Base-by-base conservation (phyloP, 306 rosid species). In the Vachellia pachyceras region DNA sequence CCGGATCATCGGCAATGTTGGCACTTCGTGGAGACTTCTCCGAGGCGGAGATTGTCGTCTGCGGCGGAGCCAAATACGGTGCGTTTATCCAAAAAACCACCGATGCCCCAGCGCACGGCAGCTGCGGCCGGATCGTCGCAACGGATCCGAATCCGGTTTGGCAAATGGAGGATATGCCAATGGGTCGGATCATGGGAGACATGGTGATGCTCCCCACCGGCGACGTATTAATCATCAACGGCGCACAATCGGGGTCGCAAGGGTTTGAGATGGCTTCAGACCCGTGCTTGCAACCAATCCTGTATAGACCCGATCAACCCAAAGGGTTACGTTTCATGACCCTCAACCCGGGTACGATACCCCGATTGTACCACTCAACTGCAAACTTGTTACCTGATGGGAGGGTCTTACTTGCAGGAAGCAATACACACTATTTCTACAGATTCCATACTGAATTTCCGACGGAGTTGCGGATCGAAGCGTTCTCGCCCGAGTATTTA, bases 31-130 rank as follows among this genome's bases (percentile, higher is more conserved):
- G 90, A 0, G 97, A 91, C 13, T 85, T 86, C 40, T 82, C 97
- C 4, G 67, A 50, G 29, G 98, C 90, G 2, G 90, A 85, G 79
- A 69, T 94, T 22, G 80, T 94, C 0, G 82, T 94, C 3, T 94
- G 98, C 36, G 98, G 98, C 2, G 98, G 98, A 0, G 98, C 98
- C 1, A 87, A 87, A 22, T 92, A 82, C 77, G 98, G 98, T 7
- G 98, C 93, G 37, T 94, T 90, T 77, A 66, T 89, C 0, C 46
- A 73, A 67, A 87, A 70, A 82, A 89, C 76, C 40, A 82, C 77
- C 0, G 97, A 92, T 35, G 83, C 87, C 0, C 97, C 94, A 8
- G 97, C 98, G 9, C 91, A 88, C 75, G 93, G 94, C 0, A 88
- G 92, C 71, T 94, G 97, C 14, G 98, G 98, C 0, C 77, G 97